Percentiles rank a stretch among this genome's conserved stretches.
Evolutionary conservation across 345 rosid genomes (phyloP).

Genomic region (Luvunga scandens): DNA sequence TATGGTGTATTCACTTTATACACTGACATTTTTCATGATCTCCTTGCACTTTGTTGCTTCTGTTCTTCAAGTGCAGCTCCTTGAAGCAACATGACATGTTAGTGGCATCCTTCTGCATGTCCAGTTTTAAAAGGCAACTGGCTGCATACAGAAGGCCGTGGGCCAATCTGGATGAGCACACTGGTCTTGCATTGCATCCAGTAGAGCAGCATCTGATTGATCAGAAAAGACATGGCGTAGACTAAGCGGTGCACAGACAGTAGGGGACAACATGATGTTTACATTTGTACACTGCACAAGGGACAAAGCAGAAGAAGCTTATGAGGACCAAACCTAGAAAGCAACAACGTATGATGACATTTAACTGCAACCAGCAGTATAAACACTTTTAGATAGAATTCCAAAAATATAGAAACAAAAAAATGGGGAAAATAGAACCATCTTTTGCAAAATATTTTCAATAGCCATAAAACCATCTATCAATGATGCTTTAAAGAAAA

Average conservation of each 20-base stretch:
- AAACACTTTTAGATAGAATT: too few species aligned
- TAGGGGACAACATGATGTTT: conserved; percentile 34
- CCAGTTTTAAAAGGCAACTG: conserved; percentile 89
- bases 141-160: conserved; percentile 90
- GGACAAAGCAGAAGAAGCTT: too few species aligned
- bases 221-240: conserved; percentile 79
- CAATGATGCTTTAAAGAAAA: background rate
- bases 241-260: conserved; percentile 85
- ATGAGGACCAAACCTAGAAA: too few species aligned
- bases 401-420: too few species aligned
- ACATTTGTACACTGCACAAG: too few species aligned
- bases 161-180: conserved; percentile 87
- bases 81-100: conserved; percentile 81
- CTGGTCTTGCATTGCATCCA: conserved; percentile 98
- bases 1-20: background rate
- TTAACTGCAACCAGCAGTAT: too few species aligned
- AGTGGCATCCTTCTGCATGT: conserved; percentile 86
- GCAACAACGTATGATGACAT: too few species aligned
- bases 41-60: conserved; percentile 65
- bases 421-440: background rate
- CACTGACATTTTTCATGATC: conserved; percentile 32
- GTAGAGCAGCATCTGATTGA: conserved; percentile 82
- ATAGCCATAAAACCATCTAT: background rate
- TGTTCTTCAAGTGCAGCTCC: conserved; percentile 82
- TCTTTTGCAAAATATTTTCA: background rate